Evolutionary conservation across 495 filamentous ascomycete genomes (phyloP).

Genomic region (Penicillium psychrofluorescens): DNA sequence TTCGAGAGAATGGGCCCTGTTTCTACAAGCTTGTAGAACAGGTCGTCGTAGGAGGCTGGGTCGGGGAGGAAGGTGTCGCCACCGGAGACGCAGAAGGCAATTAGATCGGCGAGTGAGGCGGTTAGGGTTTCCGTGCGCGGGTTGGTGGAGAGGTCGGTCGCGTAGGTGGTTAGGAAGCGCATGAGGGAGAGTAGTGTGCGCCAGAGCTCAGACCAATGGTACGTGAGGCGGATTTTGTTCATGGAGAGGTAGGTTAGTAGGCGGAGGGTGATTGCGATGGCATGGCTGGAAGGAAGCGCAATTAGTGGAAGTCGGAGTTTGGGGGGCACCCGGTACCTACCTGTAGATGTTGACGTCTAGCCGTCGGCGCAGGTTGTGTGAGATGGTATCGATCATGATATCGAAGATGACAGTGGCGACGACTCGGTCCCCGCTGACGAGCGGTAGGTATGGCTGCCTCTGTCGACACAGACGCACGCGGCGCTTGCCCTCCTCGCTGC

Average conservation of each 20-base stretch:
- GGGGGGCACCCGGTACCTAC: conserved; percentile 11
- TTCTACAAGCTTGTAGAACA: conserved; percentile 98
- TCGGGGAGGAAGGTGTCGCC: conserved; percentile 93
- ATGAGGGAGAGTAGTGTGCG: conserved; percentile 81
- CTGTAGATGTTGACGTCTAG: conserved; percentile 84
- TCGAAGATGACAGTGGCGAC: conserved; percentile 73
- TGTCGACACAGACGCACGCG: conserved; percentile 83
- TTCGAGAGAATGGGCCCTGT: conserved; percentile 75
- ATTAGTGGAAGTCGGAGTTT: no score
- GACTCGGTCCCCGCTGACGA: conserved; percentile 61
- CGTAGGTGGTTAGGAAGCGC: conserved; percentile 84
- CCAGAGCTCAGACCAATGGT: conserved; percentile 97
- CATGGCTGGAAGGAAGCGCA: conserved; percentile 20
- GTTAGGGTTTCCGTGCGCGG: conserved; percentile 49
- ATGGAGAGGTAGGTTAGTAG: conserved; percentile 76
- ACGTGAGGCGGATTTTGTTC: conserved; percentile 66
- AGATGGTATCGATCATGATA: conserved; percentile 80
- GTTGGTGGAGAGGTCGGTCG: conserved; percentile 59
- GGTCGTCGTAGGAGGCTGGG: conserved; percentile 81
- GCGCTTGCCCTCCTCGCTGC: conserved; percentile 69
- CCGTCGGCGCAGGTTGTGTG: conserved; percentile 82
- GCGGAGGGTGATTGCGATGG: conserved; percentile 71
- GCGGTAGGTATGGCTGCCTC: conserved; percentile 78
- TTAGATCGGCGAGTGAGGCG: conserved; percentile 62
- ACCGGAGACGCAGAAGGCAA: conserved; percentile 76